Conservation (phyloP, 495 filamentous ascomycete genomes). For the Penicillium turbatum region DNA sequence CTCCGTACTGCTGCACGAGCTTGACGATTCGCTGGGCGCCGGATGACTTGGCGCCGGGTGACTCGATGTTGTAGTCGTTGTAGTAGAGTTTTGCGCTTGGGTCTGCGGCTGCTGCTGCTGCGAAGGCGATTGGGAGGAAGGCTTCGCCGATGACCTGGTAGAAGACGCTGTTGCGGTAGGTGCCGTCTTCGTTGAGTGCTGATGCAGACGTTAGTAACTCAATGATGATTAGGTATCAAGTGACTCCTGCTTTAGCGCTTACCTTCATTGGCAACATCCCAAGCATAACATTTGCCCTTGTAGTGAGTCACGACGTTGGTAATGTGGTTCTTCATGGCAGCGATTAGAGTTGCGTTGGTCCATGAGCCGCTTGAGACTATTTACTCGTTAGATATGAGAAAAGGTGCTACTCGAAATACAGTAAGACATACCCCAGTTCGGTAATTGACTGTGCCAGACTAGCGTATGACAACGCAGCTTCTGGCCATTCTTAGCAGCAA, state of each 20-base stretch:
- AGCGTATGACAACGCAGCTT: constrained; percentile 55
- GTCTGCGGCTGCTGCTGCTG: constrained; percentile 46
- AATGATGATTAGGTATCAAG: background rate
- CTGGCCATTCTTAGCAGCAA: constrained; percentile 52
- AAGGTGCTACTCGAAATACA: too few species aligned
- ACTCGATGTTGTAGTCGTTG: constrained; percentile 67
- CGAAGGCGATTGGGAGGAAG: constrained; percentile 45
- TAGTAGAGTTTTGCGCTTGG: constrained; percentile 56
- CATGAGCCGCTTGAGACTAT: constrained; percentile 51
- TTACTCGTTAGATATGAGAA: constrained; percentile 1
- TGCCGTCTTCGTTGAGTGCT: constrained; percentile 47
- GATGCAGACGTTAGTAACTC: background rate
- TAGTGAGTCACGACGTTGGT: constrained; percentile 49
- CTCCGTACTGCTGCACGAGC: constrained; percentile 47
- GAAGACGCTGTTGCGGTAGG: constrained; percentile 40
- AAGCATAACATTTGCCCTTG: constrained; percentile 49
- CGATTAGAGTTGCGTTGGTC: constrained; percentile 48
- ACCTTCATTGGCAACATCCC: constrained; percentile 45
- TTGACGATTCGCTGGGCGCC: constrained; percentile 49
- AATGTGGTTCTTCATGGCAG: constrained; percentile 52
- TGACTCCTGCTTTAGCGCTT: background rate
- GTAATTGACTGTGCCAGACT: constrained; percentile 60
- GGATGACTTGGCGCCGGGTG: constrained; percentile 43
- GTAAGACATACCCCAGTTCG: constrained; percentile 45
- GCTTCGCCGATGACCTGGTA: constrained; percentile 41